Evolutionary conservation across 208 protist genomes (phyloP).

Genomic region (Crithidia fasciculata): DNA sequence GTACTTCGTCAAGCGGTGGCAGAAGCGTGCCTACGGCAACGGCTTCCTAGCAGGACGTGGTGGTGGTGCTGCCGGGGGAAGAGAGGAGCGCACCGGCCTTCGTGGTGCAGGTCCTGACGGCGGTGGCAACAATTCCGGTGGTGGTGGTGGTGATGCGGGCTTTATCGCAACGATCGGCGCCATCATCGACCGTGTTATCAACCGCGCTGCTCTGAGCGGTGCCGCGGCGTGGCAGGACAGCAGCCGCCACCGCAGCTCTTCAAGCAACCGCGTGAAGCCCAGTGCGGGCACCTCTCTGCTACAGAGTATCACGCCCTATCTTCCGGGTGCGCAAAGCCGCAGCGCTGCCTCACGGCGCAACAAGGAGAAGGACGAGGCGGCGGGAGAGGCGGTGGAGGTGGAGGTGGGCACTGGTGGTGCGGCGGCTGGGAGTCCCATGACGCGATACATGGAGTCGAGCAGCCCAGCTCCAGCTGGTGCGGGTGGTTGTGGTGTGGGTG

Average conservation of each 20-base stretch:
- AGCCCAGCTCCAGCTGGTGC: background rate
- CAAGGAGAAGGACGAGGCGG: constrained; percentile 21
- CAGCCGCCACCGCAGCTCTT: background rate
- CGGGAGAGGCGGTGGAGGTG: constrained; percentile 11
- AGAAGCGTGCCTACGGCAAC: constrained; percentile 12
- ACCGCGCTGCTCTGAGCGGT: constrained; percentile 18
- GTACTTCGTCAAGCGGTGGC: constrained; percentile 30
- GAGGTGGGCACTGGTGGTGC: background rate
- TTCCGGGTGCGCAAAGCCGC: constrained; percentile 8
- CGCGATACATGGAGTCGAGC: background rate
- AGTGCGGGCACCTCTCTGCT: constrained; percentile 9
- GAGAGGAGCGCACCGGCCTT: background rate
- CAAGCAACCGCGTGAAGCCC: background rate
- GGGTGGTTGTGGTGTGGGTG: background rate
- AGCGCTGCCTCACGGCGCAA: constrained; percentile 4
- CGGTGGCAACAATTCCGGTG: background rate
- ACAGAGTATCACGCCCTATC: background rate
- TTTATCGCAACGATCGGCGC: constrained; percentile 24
- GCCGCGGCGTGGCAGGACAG: constrained; percentile 15
- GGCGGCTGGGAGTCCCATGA: background rate
- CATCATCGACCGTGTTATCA: constrained; percentile 31
- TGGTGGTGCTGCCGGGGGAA: background rate
- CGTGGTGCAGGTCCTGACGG: background rate
- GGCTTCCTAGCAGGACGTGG: background rate
- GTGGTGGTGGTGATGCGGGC: background rate